Percentiles rank a stretch among this genome's conserved stretches.
phyloP scores from a whole-genome alignment of 148 eudicot species.

The Chenopodium quinoa region DNA sequence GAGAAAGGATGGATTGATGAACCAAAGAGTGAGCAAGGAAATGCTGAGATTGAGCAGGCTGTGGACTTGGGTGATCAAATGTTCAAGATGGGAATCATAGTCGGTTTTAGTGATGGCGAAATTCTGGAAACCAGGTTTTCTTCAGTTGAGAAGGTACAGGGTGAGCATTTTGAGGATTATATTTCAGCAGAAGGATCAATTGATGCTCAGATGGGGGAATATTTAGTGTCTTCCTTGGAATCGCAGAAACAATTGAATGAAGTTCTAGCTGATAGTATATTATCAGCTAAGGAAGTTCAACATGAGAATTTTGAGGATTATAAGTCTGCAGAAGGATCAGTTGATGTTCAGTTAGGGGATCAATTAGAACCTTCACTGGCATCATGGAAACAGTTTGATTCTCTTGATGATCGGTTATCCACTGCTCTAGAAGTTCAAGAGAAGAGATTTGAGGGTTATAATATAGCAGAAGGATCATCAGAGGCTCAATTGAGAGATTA shows the following conservation, averaged over 20 bases:
- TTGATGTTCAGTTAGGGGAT: conserved; percentile 37
- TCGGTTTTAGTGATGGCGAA: conserved; percentile 20
- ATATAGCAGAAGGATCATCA: conserved; percentile 41
- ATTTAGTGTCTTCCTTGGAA: conserved; percentile 35
- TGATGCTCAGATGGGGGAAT: conserved; percentile 32
- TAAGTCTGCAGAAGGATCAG: conserved; percentile 39
- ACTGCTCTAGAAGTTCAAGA: conserved; percentile 5
- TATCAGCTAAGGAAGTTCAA: conserved; percentile 4
- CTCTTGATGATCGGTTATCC: conserved; percentile 16
- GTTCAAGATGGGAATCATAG: conserved; percentile 20
- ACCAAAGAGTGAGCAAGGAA: conserved; percentile 20
- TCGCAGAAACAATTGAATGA: conserved; percentile 38
- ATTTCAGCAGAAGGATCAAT: conserved; percentile 38
- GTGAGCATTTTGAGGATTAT: conserved; percentile 35
- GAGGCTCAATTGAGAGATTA: conserved; percentile 41
- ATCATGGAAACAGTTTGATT: conserved; percentile 45
- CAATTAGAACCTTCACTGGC: conserved; percentile 41
- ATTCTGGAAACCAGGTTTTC: conserved; percentile 19
- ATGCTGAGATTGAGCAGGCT: conserved; percentile 20
- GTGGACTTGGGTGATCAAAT: conserved; percentile 16
- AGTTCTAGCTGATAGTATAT: conserved; percentile 9
- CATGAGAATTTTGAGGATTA: conserved; percentile 31
- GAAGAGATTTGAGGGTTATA: conserved; percentile 37
- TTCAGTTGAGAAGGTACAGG: conserved; percentile 27
- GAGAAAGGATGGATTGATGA: conserved; percentile 27